Conservation (phyloP, 106 monocot genomes). For the Phalaenopsis aphrodite region DNA sequence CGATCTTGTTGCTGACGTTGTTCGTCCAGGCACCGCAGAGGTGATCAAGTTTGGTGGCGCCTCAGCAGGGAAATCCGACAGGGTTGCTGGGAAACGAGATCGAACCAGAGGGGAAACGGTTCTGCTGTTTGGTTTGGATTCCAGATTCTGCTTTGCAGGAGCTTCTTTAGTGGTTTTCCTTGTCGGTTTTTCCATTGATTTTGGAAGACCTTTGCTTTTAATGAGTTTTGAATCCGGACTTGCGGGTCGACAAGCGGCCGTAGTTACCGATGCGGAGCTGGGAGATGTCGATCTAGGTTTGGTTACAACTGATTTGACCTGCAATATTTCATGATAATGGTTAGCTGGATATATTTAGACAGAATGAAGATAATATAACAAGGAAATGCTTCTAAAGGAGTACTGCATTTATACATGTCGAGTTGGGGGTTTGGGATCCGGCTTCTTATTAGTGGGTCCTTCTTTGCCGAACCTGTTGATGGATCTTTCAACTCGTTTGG, state of each 20-base stretch:
- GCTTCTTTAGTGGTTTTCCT: not conserved
- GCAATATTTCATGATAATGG: not conserved
- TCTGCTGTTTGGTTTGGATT: conserved; percentile 1
- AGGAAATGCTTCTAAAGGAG: too few relatives aligned
- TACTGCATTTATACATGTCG: not conserved
- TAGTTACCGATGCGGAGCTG: conserved; percentile 16
- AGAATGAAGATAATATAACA: not conserved
- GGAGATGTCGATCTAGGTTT: conserved; percentile 10
- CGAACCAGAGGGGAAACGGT: conserved; percentile 3
- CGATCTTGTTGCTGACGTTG: conserved; percentile 14
- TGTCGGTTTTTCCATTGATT: not conserved
- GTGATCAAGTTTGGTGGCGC: conserved; percentile 26
- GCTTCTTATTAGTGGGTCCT: not conserved
- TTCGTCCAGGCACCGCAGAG: not conserved
- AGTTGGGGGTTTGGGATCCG: not conserved
- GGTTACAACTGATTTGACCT: not conserved
- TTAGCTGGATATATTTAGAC: not conserved
- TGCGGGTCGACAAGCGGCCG: conserved; percentile 11
- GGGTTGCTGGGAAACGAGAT: not conserved
- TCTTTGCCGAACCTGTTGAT: not conserved
- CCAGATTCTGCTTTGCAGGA: not conserved
- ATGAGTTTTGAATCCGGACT: conserved; percentile 12
- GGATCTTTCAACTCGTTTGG: not conserved
- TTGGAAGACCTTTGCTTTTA: conserved; percentile 2
- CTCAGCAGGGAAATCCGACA: conserved; percentile 8